Evolutionary conservation across 176 grass and related monocot genomes (phyloP), one percentile per base, ranked within the genome.

Genomic region (Juncus effusus): DNA sequence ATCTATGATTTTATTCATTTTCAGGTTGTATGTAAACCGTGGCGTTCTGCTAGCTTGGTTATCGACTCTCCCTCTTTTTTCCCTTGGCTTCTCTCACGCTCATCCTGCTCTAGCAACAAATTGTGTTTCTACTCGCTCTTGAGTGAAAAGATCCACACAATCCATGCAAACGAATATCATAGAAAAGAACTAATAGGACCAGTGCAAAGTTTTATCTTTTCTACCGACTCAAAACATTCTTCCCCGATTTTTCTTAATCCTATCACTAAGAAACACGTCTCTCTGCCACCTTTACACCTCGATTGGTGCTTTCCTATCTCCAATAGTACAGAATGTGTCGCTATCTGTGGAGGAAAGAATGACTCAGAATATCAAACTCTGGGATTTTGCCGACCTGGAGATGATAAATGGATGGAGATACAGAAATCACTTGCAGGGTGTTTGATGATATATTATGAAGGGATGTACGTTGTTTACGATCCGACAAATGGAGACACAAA

Each of bases 241-340:
- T 59, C 54, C 12, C 15, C 58, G 3, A 47, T 0, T 10, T 41
- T 72, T 6, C 44, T 60, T 11, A 60, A 72, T 59, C 69, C 69
- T 13, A 14, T 72, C 7, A 45, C 54, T 40, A 7, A 53, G 3
- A 4, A 72, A 19, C 39, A 59, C 14, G 53, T 72, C 14, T 6
- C 40, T 0, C 54, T 72, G 16, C 69, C 69, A 5, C 7, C 69
- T 1, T 58, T 72, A 59, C 39, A 72, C 35, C 54, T 72, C 0
- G 52, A 72, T 35, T 72, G 54, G 54, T 72, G 69, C 13, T 72
- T 72, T 45, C 69, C 69, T 42, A 72, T 72, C 14, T 47, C 10
- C 2, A 72, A 72, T 9, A 2, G 6, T 59, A 36, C 36, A 0
- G 54, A 36, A 28, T n/a, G 12, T 28, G 39, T 72, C 2, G 69